Percentiles rank a stretch among this genome's conserved stretches.
phyloP scores from a whole-genome alignment of 805 yeast genomes.

The Ogataea ganodermae region DNA sequence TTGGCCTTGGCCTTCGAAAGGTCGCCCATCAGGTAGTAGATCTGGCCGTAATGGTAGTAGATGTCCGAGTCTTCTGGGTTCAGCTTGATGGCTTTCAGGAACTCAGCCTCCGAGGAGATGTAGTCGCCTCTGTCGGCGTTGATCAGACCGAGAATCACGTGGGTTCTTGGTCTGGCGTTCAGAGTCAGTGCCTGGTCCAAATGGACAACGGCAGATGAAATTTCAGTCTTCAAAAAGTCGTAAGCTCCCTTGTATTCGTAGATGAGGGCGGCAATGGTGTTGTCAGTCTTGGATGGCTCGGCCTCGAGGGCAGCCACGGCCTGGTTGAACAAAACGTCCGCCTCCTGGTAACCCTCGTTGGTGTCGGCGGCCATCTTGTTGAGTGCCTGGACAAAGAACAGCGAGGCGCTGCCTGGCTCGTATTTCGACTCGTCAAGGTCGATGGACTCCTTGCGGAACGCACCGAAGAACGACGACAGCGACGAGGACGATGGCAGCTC shows the following conservation, averaged over 20 bases:
- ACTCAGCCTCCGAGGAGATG: slow-evolving; percentile 62
- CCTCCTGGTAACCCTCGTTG: slow-evolving; percentile 60
- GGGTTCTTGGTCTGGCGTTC: slow-evolving; percentile 77
- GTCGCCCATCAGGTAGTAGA: slow-evolving; percentile 78
- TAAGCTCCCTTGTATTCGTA: slow-evolving; percentile 83
- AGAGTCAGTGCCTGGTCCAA: slow-evolving; percentile 66
- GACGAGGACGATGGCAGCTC: slow-evolving; percentile 82
- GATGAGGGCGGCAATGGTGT: slow-evolving; percentile 62
- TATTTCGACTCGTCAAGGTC: slow-evolving; percentile 48
- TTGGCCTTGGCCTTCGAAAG: slow-evolving; percentile 69
- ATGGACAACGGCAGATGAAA: slow-evolving; percentile 61
- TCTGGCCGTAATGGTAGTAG: slow-evolving; percentile 93
- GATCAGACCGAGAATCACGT: slow-evolving; percentile 78
- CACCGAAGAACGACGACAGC: slow-evolving; percentile 81
- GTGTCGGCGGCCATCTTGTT: slow-evolving; percentile 49
- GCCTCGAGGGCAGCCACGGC: slow-evolving; percentile 49
- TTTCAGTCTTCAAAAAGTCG: slow-evolving; percentile 76
- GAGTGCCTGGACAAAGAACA: slow-evolving; percentile 65
- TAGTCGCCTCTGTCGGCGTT: slow-evolving; percentile 76
- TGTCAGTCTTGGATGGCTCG: slow-evolving; percentile 39
- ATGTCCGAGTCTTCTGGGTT: slow-evolving; percentile 77
- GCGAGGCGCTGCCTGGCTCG: slow-evolving; percentile 61
- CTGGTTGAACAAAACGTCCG: slow-evolving; percentile 58
- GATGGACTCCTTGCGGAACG: slow-evolving; percentile 62
- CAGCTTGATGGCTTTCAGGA: slow-evolving; percentile 66